Evolutionary conservation across 2,329 filamentous ascomycete species (phyloP), one percentile per base, ranked within the genome.

Genomic region (Lojkania enalia): DNA sequence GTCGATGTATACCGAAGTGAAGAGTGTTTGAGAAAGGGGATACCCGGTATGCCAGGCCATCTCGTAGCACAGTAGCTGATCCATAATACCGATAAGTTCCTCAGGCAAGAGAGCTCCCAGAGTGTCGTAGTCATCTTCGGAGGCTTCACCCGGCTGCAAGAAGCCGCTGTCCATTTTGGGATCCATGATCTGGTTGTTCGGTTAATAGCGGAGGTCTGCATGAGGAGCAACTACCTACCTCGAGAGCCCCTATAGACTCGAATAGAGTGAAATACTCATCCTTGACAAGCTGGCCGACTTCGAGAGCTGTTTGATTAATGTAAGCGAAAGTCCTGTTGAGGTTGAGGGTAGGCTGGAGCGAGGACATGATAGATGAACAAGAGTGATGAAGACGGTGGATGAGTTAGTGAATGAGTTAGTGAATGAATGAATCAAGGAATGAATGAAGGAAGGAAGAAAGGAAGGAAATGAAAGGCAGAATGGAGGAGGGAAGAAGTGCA

Each of bases 21-120:
- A 90, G 1, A 99, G 74, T 0, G 94, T 97, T 67, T 97, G 94
- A 1, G 92, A 95, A 6, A 99, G 80, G 1, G 94, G 90, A 63
- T 96, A 91, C n/a, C 95, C 94, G 58, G 89, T 83, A 66, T 97
- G 90, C 91, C 95, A 99, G 51, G 90, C 89, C 82, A 96, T 95
- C 86, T 97, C 94, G 42, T 92, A 85, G 63, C 87, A 94, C 15
- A 96, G 76, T 23, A 99, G 75, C 67, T 96, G 87, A 64, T 99
- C 94, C 74, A 99, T 95, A 55, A 99, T 90, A 21, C 94, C 92
- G 42, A 99, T 74, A 1, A 95, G 82, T 69, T 99, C 86, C 57
- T 87, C 83, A 0, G 90, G 87, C 12, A 85, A 75, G 30, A 95
- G 73, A 5, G 80, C 74, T 35, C 78, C 76, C 32, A 81, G 74